phyloP scores from a whole-genome alignment of 2,329 filamentous ascomycete genomes.

The Botryosphaeria dothidea region DNA sequence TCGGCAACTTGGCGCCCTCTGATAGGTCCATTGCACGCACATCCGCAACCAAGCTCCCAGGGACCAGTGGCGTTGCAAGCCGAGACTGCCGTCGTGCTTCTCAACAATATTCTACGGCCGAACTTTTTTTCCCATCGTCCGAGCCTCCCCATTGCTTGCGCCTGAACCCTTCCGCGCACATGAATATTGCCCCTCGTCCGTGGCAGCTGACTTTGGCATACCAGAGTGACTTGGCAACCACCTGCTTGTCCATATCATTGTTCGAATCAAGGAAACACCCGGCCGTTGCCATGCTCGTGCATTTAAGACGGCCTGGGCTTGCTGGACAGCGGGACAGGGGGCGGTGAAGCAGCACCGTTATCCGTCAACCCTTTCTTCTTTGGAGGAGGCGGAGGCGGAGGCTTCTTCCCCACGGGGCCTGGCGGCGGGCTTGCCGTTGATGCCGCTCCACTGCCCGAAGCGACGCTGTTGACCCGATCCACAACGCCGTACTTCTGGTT shows the following conservation, averaged over 20 bases:
- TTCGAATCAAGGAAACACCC: too few relatives aligned
- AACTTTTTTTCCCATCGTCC: constrained; percentile 8
- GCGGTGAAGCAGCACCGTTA: constrained; percentile 41
- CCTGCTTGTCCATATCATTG: background rate
- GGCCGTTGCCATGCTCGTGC: too few relatives aligned
- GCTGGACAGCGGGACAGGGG: constrained; percentile 58
- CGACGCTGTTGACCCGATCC: constrained; percentile 49
- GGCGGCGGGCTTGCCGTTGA: constrained; percentile 21
- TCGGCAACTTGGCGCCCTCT: constrained; percentile 5
- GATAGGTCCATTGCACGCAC: constrained; percentile 7
- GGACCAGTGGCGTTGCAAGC: constrained; percentile 3
- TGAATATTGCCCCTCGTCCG: background rate
- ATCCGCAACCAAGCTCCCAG: background rate
- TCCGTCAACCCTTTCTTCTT: constrained; percentile 52
- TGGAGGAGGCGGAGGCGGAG: constrained; percentile 59
- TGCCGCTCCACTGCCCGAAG: constrained; percentile 20
- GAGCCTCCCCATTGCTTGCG: background rate
- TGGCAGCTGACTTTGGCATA: background rate
- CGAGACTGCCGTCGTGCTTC: constrained; percentile 10
- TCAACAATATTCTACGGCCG: constrained; percentile 17
- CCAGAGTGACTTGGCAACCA: background rate
- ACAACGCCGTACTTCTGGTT: constrained; percentile 64
- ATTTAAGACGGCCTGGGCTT: constrained; percentile 46
- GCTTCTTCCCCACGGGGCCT: constrained; percentile 48
- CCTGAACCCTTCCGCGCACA: background rate